These are phyloP conservation scores for Monosporascus sp. DNA, from an alignment of 2,329 filamentous ascomycete species.

Conservation along the genomic window DNA sequence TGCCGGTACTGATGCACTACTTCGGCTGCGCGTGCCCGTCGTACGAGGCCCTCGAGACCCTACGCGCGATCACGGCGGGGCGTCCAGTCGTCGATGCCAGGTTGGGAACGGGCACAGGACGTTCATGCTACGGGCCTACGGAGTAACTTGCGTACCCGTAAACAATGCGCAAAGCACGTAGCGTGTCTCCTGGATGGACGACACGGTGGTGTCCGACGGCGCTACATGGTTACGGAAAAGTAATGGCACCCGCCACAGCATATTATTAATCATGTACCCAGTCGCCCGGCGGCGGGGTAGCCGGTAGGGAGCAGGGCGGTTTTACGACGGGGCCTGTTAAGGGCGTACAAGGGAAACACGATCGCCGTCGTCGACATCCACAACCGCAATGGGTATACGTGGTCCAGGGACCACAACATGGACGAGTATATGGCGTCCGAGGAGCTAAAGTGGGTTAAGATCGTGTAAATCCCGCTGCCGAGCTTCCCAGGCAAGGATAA, in stretches of 20 bases:
- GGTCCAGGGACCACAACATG: constrained; percentile 57
- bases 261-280: constrained; percentile 69
- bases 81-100: constrained; percentile 60
- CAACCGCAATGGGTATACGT: constrained; percentile 70
- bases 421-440: constrained; percentile 61
- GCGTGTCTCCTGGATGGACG: constrained; percentile 62
- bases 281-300: constrained; percentile 61
- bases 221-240: constrained; percentile 44
- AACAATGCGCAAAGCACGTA: constrained; percentile 66
- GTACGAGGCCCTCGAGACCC: constrained; percentile 58
- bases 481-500: constrained; percentile 76
- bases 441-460: constrained; percentile 51
- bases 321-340: constrained; percentile 60
- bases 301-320: constrained; percentile 56
- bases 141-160: constrained; percentile 46
- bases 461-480: constrained; percentile 61
- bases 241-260: constrained; percentile 43
- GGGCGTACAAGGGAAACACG: constrained; percentile 56
- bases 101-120: constrained; percentile 71
- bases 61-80: constrained; percentile 50
- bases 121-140: constrained; percentile 60
- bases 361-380: constrained; percentile 69
- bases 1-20: constrained; percentile 73
- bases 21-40: constrained; percentile 69
- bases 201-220: constrained; percentile 60